phyloP scores from a whole-genome alignment of 257 asterid species.

The Linderniella brevidens region DNA sequence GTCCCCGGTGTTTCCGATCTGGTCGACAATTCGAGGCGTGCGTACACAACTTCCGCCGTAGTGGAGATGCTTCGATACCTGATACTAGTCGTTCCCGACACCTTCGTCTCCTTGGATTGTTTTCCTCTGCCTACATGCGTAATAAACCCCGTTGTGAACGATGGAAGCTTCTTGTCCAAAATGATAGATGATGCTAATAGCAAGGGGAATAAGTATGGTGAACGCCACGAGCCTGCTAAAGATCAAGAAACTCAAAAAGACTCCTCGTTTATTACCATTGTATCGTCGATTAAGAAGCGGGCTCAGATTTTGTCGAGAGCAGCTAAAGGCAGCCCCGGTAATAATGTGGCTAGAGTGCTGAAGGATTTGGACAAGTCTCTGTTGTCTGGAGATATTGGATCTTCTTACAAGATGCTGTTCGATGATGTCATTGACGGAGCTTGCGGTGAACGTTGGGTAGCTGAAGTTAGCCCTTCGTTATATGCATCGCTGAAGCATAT shows the following conservation, averaged over 20 bases:
- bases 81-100: conserved; percentile 83
- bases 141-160: conserved; percentile 37
- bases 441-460: conserved; percentile 65
- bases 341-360: conserved; percentile 62
- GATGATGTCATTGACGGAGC: conserved; percentile 60
- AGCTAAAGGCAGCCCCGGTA: conserved; percentile 51
- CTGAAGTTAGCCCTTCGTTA: conserved; percentile 65
- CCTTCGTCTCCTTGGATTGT: conserved; percentile 89
- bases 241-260: conserved; percentile 33
- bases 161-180: conserved; percentile 68
- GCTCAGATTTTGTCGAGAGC: conserved; percentile 64
- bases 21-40: conserved; percentile 84
- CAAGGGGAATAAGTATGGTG: conserved; percentile 34
- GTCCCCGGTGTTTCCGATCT: conserved; percentile 98
- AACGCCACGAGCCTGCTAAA: conserved; percentile 20
- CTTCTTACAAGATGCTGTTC: conserved; percentile 45
- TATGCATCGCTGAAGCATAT: conserved; percentile 64
- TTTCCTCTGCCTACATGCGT: conserved; percentile 77
- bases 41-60: conserved; percentile 85
- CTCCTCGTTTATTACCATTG: conserved; percentile 37
- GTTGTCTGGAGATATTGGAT: conserved; percentile 56
- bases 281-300: conserved; percentile 65
- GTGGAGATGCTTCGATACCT: conserved; percentile 95
- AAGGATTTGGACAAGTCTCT: conserved; percentile 71
- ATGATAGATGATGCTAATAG: conserved; percentile 49